Percentiles rank a stretch among this genome's conserved stretches.
phyloP scores from a whole-genome alignment of 495 filamentous ascomycete genomes.

The Hyaloscypha variabilis region DNA sequence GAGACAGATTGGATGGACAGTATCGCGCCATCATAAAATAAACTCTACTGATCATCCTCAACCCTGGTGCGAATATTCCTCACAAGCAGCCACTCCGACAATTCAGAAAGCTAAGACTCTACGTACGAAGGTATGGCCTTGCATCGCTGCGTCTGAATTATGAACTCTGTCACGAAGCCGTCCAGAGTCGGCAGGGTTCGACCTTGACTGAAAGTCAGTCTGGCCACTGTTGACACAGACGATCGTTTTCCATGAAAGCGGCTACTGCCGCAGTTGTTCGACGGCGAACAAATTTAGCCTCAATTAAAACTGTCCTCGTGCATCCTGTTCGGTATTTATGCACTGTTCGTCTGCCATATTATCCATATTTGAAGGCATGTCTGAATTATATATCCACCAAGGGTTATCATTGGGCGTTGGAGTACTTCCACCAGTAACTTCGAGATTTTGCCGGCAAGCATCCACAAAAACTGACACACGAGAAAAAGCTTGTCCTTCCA shows the following conservation, averaged over 20 bases:
- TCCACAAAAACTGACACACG: not conserved
- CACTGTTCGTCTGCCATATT: slow-evolving; percentile 5
- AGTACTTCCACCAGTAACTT: not conserved
- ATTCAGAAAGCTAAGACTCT: not conserved
- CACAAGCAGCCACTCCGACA: not conserved
- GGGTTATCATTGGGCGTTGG: not conserved
- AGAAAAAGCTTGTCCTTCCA: slow-evolving; percentile 5
- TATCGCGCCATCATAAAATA: not conserved
- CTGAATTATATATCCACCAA: not conserved
- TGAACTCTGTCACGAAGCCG: not conserved
- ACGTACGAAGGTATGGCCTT: not conserved
- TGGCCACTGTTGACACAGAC: not conserved
- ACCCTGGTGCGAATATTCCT: not conserved
- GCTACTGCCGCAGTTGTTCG: not conserved
- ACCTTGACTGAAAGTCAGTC: not conserved
- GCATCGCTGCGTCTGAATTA: not conserved
- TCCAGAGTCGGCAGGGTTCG: not conserved
- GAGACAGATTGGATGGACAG: not conserved
- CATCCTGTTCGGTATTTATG: not conserved
- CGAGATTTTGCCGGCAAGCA: not conserved
- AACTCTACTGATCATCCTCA: not conserved
- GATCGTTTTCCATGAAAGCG: not conserved
- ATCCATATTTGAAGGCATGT: not conserved
- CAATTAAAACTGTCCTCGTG: slow-evolving; percentile 4
- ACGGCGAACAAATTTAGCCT: slow-evolving; percentile 14